Conservation (phyloP, 1,139 yeast genomes). For the Zygoascus meyerae region DNA sequence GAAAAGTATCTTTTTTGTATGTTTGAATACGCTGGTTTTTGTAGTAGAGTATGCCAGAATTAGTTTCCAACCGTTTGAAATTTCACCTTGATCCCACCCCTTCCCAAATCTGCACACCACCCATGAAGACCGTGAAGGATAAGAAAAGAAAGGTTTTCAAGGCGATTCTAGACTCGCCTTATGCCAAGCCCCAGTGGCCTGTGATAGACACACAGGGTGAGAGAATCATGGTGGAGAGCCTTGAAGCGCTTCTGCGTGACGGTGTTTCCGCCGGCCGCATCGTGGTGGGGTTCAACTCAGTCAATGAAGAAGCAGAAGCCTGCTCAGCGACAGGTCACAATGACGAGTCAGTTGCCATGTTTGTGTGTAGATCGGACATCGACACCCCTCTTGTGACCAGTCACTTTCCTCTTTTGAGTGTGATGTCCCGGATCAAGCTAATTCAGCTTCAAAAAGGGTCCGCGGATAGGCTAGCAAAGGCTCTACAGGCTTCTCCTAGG, state of each 20-base stretch:
- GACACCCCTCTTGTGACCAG: slow-evolving; percentile 18
- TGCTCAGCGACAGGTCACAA: background rate
- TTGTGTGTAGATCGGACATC: slow-evolving; percentile 24
- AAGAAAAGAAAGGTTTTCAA: slow-evolving; percentile 7
- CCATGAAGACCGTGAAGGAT: slow-evolving; percentile 2
- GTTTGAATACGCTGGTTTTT: too few species aligned
- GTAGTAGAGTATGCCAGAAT: too few species aligned
- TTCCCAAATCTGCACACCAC: background rate
- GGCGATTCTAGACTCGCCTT: slow-evolving; percentile 7
- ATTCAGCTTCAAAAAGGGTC: slow-evolving; percentile 23
- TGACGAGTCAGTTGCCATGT: slow-evolving; percentile 9
- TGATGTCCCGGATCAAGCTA: slow-evolving; percentile 17
- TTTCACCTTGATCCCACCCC: too few species aligned
- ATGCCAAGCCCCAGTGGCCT: slow-evolving; percentile 9
- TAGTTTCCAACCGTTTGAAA: too few species aligned
- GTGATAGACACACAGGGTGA: background rate
- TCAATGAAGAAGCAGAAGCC: slow-evolving; percentile 7
- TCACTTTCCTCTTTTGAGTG: slow-evolving; percentile 24
- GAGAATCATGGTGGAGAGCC: background rate
- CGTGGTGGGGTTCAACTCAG: slow-evolving; percentile 8
- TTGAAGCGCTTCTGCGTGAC: slow-evolving; percentile 1
- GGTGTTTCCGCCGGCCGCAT: background rate
- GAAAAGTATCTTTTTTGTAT: too few species aligned
- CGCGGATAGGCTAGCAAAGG: slow-evolving; percentile 15
- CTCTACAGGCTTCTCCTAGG: background rate